A percentile compares a stretch with the other conserved stretches of the same genome.
Conservation (phyloP, 2,329 filamentous ascomycete species). For the Monilinia polystroma region DNA sequence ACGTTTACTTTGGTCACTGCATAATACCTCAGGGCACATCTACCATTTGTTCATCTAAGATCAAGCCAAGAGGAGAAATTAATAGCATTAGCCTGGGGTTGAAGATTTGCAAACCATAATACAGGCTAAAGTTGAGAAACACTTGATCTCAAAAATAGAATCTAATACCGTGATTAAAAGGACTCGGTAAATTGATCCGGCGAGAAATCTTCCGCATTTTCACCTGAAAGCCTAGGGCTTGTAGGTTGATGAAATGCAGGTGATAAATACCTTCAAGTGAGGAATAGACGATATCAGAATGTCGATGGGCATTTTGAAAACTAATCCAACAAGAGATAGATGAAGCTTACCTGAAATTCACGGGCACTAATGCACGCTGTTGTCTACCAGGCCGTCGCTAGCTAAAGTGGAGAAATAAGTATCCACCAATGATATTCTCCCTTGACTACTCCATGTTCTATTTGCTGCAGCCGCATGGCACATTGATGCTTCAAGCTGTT, state of each 20-base stretch:
- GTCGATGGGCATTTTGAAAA: neutral
- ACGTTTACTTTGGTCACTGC: neutral
- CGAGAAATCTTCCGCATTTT: neutral
- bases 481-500: neutral
- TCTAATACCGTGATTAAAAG: neutral
- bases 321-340: neutral
- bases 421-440: conserved; percentile 7
- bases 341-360: neutral
- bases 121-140: conserved; percentile 4
- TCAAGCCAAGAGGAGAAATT: neutral
- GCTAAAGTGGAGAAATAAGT: conserved; percentile 1
- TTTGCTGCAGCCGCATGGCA: neutral
- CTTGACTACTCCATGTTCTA: no score
- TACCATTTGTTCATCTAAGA: neutral
- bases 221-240: neutral
- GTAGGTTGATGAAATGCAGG: neutral
- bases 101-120: neutral
- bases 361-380: conserved; percentile 4
- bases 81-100: neutral
- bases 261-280: neutral
- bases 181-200: no score
- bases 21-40: neutral
- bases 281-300: neutral
- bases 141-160: neutral
- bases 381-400: neutral